Percentiles rank a stretch among this genome's conserved stretches.
Conservation (phyloP, 306 rosid species). For the Prunus dulcis region DNA sequence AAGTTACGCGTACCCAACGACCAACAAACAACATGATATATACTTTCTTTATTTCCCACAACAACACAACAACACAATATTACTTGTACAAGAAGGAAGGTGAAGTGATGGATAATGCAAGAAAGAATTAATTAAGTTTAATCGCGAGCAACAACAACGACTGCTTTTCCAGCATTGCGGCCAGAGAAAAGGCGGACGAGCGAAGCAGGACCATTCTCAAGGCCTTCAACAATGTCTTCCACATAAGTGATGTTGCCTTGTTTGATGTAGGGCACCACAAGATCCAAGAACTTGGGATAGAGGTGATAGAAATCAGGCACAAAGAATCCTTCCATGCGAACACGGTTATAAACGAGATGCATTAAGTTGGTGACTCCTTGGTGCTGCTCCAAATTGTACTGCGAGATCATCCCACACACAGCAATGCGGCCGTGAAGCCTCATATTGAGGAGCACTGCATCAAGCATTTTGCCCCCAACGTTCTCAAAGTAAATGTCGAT, state of each 20-base stretch:
- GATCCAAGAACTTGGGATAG: constrained; percentile 18
- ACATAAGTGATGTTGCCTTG: constrained; percentile 4
- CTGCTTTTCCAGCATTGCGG: constrained; percentile 11
- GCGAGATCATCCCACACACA: constrained; percentile 15
- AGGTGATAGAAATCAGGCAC: constrained; percentile 3
- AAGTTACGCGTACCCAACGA: too few relatives aligned
- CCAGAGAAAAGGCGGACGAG: neutral
- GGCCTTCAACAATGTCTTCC: constrained; percentile 21
- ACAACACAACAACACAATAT: too few relatives aligned
- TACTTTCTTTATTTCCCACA: too few relatives aligned
- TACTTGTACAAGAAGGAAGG: too few relatives aligned
- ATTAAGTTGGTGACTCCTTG: constrained; percentile 15
- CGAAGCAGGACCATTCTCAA: constrained; percentile 20
- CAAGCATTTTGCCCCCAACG: constrained; percentile 12
- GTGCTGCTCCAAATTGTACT: constrained; percentile 2
- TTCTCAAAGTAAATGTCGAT: constrained; percentile 26
- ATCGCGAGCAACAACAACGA: neutral
- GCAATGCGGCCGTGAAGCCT: constrained; percentile 14
- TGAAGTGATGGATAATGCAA: too few relatives aligned
- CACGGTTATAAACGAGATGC: constrained; percentile 7
- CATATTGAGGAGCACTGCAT: constrained; percentile 16
- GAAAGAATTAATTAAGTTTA: neutral
- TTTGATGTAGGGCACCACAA: constrained; percentile 8
- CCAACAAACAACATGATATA: too few relatives aligned
- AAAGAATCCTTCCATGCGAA: constrained; percentile 18